Percentiles rank a stretch among this genome's conserved stretches.
Conservation (phyloP, 31 red algal species). For the Pterothamnion heteromorphum region DNA sequence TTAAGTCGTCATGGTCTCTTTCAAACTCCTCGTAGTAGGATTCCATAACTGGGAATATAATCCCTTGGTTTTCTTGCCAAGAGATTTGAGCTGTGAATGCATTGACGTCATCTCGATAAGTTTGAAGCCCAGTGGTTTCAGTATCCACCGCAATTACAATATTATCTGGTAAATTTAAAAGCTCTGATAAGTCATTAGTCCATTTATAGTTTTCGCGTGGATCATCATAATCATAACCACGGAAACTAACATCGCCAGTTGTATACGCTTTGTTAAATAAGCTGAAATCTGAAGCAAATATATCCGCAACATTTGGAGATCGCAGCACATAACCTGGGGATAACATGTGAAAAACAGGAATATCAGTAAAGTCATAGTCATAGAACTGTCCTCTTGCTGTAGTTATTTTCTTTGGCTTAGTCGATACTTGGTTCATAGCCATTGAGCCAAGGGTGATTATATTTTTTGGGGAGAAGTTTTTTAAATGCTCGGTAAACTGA, state of each 20-base stretch:
- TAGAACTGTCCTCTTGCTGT: not conserved
- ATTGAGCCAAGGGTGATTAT: not conserved
- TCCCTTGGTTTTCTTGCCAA: not conserved
- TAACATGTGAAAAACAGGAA: not conserved
- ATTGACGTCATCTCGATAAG: not conserved
- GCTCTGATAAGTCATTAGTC: not conserved
- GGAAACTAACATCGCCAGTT: not conserved
- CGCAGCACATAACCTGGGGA: not conserved
- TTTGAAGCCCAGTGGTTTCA: not conserved
- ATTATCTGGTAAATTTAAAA: not conserved
- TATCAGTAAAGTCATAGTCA: not conserved
- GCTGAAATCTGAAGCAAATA: not conserved
- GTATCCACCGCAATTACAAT: not conserved
- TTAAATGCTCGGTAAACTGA: not conserved
- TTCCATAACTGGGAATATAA: not conserved
- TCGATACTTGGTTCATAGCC: not conserved
- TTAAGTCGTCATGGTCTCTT: not conserved
- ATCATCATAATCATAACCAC: not conserved
- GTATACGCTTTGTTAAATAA: not conserved
- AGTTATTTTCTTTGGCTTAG: not conserved
- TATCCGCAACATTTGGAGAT: not conserved
- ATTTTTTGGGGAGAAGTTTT: not conserved
- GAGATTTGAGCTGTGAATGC: not conserved
- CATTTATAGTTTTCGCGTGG: conserved; percentile 11
- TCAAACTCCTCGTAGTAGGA: not conserved